Evolutionary conservation across 108 stramenopile genomes (phyloP).

Genomic region (Cyclostephanos tholiformis): DNA sequence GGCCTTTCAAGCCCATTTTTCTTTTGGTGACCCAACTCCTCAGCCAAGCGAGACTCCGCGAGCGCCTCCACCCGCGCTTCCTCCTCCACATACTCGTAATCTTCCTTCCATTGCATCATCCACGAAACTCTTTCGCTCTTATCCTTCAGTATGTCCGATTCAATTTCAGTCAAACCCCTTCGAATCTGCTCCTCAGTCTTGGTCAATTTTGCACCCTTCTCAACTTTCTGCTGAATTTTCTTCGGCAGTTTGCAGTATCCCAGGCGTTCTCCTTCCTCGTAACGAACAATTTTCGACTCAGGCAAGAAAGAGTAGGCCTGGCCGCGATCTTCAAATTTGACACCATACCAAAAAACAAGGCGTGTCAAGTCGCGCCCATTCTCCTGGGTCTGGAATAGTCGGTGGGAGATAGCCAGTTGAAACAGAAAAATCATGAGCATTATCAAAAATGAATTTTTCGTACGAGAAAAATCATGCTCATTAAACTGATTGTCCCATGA

Average conservation of each 20-base stretch:
- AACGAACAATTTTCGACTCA: constrained; percentile 44
- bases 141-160: constrained; percentile 29
- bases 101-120: constrained; percentile 52
- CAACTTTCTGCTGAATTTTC: constrained; percentile 47
- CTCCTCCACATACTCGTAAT: constrained; percentile 39
- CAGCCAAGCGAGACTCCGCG: not conserved
- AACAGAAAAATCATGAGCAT: constrained; percentile 5
- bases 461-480: not conserved
- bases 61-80: constrained; percentile 7
- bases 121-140: constrained; percentile 43
- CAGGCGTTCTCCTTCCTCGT: constrained; percentile 42
- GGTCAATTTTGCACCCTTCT: constrained; percentile 41
- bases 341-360: constrained; percentile 61
- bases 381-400: constrained; percentile 40
- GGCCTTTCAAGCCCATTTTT: constrained; percentile 37
- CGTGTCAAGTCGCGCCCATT: constrained; percentile 51
- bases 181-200: constrained; percentile 54
- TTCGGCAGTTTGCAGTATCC: constrained; percentile 44
- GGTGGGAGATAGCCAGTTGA: not conserved
- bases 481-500: too few species aligned
- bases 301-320: constrained; percentile 53
- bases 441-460: constrained; percentile 2
- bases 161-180: constrained; percentile 40
- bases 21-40: not conserved
- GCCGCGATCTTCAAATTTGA: constrained; percentile 42